Evolutionary conservation across 106 monocot species (phyloP).

Genomic region (Apostasia shenzhenica): DNA sequence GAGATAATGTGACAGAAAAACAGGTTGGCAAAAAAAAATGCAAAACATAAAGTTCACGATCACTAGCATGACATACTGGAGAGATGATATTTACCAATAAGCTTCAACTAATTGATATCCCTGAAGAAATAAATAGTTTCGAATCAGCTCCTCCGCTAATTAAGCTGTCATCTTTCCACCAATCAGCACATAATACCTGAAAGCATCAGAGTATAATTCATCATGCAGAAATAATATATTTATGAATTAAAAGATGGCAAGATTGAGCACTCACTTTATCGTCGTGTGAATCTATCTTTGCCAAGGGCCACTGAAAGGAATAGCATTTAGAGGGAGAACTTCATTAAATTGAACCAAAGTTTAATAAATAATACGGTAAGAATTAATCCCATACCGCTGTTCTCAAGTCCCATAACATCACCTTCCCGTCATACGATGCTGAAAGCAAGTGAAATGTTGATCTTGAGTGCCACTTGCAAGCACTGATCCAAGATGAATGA

Average conservation of each 20-base stretch:
- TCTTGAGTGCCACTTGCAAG: conserved; percentile 81
- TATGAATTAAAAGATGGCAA: background rate
- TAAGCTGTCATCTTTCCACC: conserved; percentile 91
- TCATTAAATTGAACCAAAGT: background rate
- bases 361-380: background rate
- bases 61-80: no score
- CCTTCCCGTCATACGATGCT: conserved; percentile 90
- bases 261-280: conserved; percentile 52
- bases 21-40: no score
- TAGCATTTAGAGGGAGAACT: background rate
- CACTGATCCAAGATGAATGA: conserved; percentile 79
- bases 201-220: conserved; percentile 7
- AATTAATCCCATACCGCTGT: conserved; percentile 50
- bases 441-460: conserved; percentile 90
- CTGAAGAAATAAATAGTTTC: conserved; percentile 64
- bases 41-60: no score
- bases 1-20: no score
- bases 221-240: background rate
- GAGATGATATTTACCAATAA: no score
- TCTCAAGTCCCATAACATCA: conserved; percentile 98
- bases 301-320: conserved; percentile 70
- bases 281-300: conserved; percentile 56
- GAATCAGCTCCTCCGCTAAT: conserved; percentile 92
- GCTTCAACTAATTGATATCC: conserved; percentile 34
- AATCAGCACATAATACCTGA: conserved; percentile 79